phyloP scores from a whole-genome alignment of 441 rosid species.

The Populus hybrid region DNA sequence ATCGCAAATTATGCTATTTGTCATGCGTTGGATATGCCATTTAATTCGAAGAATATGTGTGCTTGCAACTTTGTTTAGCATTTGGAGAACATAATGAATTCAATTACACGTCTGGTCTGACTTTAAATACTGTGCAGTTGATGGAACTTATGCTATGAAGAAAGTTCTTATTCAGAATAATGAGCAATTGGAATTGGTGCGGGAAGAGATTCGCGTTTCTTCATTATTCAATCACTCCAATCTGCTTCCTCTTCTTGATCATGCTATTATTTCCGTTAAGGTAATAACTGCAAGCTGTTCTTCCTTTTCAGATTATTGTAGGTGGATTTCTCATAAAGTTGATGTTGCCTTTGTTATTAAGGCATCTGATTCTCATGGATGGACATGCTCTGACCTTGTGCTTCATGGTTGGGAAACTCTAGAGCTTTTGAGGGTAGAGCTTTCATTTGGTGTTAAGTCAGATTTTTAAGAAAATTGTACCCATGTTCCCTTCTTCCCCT shows the following conservation, averaged over 20 bases:
- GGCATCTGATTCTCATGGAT: background rate
- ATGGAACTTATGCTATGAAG: conserved; percentile 97
- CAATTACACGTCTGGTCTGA: background rate
- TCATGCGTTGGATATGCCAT: background rate
- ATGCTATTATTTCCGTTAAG: conserved; percentile 89
- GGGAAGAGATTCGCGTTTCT: conserved; percentile 96
- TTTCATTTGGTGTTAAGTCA: background rate
- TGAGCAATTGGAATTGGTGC: conserved; percentile 88
- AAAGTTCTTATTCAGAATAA: conserved; percentile 89
- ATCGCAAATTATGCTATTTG: background rate
- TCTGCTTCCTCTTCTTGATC: conserved; percentile 97
- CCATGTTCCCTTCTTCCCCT: conserved; percentile 4
- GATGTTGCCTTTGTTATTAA: background rate
- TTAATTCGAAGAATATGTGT: too few species aligned
- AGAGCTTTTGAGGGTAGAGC: background rate
- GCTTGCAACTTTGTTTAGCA: background rate
- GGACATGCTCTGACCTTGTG: background rate
- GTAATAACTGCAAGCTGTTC: conserved; percentile 25
- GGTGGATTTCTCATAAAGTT: background rate
- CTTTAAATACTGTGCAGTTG: conserved; percentile 42
- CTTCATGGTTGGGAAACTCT: background rate
- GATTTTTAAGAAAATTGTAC: background rate
- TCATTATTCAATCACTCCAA: conserved; percentile 84
- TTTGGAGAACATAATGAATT: background rate
- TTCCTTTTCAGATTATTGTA: background rate